These are phyloP conservation scores for thale cress (Arabidopsis thaliana) DNA, from an alignment of 345 rosid genomes.

Conservation along the genomic window DNA sequence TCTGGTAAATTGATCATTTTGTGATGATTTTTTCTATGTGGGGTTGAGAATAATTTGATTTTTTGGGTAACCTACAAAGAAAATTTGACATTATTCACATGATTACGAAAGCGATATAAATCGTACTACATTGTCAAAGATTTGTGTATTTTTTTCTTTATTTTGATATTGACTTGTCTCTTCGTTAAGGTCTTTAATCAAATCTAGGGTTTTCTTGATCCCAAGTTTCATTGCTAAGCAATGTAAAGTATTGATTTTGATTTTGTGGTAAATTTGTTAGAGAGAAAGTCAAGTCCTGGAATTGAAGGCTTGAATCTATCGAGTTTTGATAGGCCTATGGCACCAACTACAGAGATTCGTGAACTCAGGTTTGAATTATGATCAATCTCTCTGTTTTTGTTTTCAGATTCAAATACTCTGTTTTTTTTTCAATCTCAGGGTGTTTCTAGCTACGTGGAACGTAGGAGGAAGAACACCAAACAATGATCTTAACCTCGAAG, in stretches of 20 bases:
- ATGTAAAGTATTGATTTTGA: conserved; percentile 4
- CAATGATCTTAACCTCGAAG: conserved; percentile 74
- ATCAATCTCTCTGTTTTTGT: not conserved
- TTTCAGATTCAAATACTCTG: not conserved
- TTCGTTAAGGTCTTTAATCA: conserved; percentile 20
- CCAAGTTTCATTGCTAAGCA: conserved; percentile 22
- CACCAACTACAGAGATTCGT: conserved; percentile 59
- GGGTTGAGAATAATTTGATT: conserved; percentile 30
- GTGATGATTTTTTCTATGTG: conserved; percentile 3
- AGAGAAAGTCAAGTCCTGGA: conserved; percentile 61
- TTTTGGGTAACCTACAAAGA: conserved; percentile 68
- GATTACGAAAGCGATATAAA: conserved; percentile 28
- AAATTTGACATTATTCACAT: conserved; percentile 22
- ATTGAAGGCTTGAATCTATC: conserved; percentile 80
- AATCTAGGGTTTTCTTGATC: conserved; percentile 35
- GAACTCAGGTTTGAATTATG: conserved; percentile 58
- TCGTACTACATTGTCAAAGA: conserved; percentile 18
- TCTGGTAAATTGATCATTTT: conserved; percentile 60
- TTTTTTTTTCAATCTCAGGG: conserved; percentile 52
- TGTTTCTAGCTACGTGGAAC: conserved; percentile 90
- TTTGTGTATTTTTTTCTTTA: not conserved
- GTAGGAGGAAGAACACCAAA: conserved; percentile 93
- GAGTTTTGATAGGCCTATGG: conserved; percentile 58
- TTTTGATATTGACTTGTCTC: conserved; percentile 38
- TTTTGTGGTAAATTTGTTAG: conserved; percentile 46